Evolutionary conservation across 768 basidiomycete species (phyloP), one percentile per base, ranked within the genome.

Genomic region (Agrocybe praecox): DNA sequence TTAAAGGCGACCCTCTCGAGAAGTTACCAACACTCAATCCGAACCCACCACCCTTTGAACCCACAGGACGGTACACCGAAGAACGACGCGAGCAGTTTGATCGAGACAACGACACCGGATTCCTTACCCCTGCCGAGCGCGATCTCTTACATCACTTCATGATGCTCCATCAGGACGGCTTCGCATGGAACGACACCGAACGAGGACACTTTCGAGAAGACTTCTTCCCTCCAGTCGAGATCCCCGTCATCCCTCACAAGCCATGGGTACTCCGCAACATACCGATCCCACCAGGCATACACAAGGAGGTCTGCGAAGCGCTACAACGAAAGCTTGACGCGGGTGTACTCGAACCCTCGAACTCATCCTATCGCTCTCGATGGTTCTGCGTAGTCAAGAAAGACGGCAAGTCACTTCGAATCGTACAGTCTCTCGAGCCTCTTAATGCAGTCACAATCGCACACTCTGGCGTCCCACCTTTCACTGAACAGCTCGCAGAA

Each of bases 261-360:
- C 78, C 65, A 0, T 69, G 69, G 69, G 56, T 59, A 2, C 52
- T 46, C 23, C 50, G 56, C 10, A 68, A 68, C 32, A 73, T 76
- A 7, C 75, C 74, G 0, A 72, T 72, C 6, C 69, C 71, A 0
- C 71, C 64, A 29, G 62, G 61, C 40, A 73, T 70, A 22, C 69
- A 55, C 58, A 53, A 74, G 12, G 55, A 74, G 49, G 69, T 80
- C 17, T 60, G 60, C 19, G 33, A 62, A 4, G 50, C 77, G 0
- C 66, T 79, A 2, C 64, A 67, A 17, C 53, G 63, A 1, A 80
- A 80, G 55, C 68, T 80, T 5, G 64, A 57, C 0, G 64, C 76
- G 0, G 74, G 79, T 0, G 70, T 78, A 0, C 79, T 78, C 46
- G 71, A 81, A 60, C 71, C 68, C 0, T 74, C 70, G 0, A 68